Conservation (phyloP, 345 rosid species). For the Passiflora organensis region DNA sequence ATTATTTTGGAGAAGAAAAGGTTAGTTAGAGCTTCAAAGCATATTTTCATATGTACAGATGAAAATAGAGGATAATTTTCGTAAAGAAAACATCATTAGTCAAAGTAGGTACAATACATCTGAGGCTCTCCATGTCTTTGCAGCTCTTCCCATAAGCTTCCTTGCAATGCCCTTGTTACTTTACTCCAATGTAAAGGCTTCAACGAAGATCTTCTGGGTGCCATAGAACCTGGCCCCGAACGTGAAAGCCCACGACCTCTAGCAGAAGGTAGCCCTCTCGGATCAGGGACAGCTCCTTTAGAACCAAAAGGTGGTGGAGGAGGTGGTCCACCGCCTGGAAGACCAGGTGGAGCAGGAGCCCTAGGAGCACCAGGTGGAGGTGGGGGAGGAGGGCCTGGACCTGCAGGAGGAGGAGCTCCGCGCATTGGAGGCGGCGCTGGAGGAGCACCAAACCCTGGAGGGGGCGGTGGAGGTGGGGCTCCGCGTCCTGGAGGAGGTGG, state of each 20-base stretch:
- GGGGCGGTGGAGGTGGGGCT: conserved; percentile 25
- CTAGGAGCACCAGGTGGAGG: conserved; percentile 61
- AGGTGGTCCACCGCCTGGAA: conserved; percentile 65
- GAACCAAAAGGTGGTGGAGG: conserved; percentile 71
- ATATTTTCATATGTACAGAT: no score
- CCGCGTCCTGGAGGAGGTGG: conserved; percentile 14
- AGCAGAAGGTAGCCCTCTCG: conserved; percentile 38
- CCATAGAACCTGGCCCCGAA: conserved; percentile 32
- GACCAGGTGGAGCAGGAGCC: conserved; percentile 63
- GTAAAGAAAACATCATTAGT: no score
- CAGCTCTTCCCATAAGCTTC: conserved; percentile 98
- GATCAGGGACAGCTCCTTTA: conserved; percentile 39
- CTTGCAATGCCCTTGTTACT: conserved; percentile 92
- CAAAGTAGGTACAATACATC: conserved; percentile 42
- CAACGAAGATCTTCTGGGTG: conserved; percentile 69
- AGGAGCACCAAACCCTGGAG: conserved; percentile 17
- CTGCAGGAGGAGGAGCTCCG: conserved; percentile 22
- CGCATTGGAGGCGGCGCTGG: conserved; percentile 29
- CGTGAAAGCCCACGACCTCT: conserved; percentile 75
- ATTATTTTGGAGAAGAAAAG: conserved; percentile 6
- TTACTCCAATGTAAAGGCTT: conserved; percentile 99
- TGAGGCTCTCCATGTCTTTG: conserved; percentile 88
- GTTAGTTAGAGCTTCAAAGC: no score
- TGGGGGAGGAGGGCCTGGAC: conserved; percentile 50
- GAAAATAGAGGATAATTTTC: no score